phyloP scores from a whole-genome alignment of 2,329 filamentous ascomycete species.

The Neocatenulostroma microsporum region DNA sequence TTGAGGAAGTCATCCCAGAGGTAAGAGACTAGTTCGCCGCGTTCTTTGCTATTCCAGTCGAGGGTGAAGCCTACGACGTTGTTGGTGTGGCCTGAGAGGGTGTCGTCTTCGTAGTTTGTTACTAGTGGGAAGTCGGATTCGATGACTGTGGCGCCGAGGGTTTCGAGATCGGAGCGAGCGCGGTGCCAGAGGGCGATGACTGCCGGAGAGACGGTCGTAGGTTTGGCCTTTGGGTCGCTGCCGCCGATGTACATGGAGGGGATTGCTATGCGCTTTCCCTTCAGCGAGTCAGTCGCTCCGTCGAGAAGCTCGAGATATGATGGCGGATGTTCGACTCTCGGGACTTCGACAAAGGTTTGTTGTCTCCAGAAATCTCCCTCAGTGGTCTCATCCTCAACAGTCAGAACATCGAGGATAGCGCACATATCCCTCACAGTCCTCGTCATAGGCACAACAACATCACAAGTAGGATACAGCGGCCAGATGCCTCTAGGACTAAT shows the following conservation, averaged over 20 bases:
- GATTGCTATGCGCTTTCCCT: conserved; percentile 42
- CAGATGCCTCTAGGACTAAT: conserved; percentile 47
- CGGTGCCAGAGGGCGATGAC: conserved; percentile 33
- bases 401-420: conserved; percentile 43
- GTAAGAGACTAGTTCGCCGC: conserved; percentile 42
- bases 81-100: conserved; percentile 29
- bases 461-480: conserved; percentile 51
- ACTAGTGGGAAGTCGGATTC: conserved; percentile 42
- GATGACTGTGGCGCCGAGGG: conserved; percentile 36
- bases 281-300: conserved; percentile 25
- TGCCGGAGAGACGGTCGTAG: conserved; percentile 29
- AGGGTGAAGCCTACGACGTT: conserved; percentile 37
- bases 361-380: conserved; percentile 49
- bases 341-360: conserved; percentile 41
- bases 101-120: conserved; percentile 40
- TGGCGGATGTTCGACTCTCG: conserved; percentile 28
- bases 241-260: conserved; percentile 47
- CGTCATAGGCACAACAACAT: conserved; percentile 48
- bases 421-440: conserved; percentile 46
- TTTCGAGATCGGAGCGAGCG: conserved; percentile 32
- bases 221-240: conserved; percentile 26
- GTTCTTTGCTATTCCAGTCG: conserved; percentile 42
- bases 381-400: conserved; percentile 34
- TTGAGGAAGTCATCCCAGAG: conserved; percentile 47
- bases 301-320: conserved; percentile 30